These are phyloP conservation scores for Alternaria sp. DNA, from an alignment of 2,329 filamentous ascomycete genomes.

Conservation along the genomic window DNA sequence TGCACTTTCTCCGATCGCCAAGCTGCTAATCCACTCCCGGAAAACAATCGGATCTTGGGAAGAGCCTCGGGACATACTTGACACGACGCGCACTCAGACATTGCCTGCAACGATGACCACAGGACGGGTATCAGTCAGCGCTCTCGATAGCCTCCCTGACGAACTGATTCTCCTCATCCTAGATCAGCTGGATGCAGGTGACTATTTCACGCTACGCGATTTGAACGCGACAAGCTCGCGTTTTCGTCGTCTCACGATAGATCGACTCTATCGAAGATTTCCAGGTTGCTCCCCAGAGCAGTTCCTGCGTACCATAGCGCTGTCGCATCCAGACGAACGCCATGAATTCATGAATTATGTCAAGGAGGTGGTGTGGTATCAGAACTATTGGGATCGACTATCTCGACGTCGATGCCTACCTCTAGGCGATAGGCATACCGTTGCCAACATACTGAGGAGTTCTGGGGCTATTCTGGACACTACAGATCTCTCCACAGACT, in stretches of 20 bases:
- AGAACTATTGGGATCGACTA: neutral
- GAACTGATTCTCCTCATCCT: constrained; percentile 14
- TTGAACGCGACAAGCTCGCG: constrained; percentile 11
- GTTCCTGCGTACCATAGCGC: constrained; percentile 14
- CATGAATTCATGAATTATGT: neutral
- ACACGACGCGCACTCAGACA: too few relatives aligned
- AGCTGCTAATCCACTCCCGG: too few relatives aligned
- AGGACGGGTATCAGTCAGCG: too few relatives aligned
- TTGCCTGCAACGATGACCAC: too few relatives aligned
- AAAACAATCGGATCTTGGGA: too few relatives aligned
- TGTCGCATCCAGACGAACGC: neutral
- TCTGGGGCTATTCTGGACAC: constrained; percentile 1
- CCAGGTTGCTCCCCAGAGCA: constrained; percentile 7
- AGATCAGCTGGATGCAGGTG: constrained; percentile 4
- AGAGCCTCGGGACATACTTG: too few relatives aligned
- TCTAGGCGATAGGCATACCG: neutral
- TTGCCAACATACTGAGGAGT: constrained; percentile 2
- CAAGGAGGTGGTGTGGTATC: constrained; percentile 14
- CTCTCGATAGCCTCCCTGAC: neutral
- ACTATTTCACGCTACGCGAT: constrained; percentile 4
- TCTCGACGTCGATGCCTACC: neutral
- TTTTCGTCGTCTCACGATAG: constrained; percentile 10
- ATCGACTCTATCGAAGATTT: constrained; percentile 11
- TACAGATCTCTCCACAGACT: neutral
- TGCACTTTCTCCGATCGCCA: too few relatives aligned